These are phyloP conservation scores for Phytophthora tentaculata DNA, from an alignment of 352 stramenopile genomes.

Conservation along the genomic window DNA sequence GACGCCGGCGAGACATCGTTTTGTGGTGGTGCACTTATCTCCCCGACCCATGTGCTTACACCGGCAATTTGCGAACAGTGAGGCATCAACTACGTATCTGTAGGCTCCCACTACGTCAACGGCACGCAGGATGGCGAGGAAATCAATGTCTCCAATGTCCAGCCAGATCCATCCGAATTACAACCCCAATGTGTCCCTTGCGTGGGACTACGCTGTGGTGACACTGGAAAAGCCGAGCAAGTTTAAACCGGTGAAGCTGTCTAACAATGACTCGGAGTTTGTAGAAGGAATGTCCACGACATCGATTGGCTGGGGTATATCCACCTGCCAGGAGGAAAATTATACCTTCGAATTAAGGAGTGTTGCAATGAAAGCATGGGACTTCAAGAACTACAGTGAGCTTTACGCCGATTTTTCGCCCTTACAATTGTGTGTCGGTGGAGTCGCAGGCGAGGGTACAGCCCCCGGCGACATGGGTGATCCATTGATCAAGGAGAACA, in stretches of 20 bases:
- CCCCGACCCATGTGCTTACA: not conserved
- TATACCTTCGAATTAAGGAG: not conserved
- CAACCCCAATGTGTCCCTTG: conserved; percentile 1
- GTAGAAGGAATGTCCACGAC: not conserved
- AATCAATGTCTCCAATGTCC: not conserved
- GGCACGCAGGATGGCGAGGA: not conserved
- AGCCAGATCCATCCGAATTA: not conserved
- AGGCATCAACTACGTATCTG: not conserved
- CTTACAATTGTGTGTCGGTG: not conserved
- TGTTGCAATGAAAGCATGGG: not conserved
- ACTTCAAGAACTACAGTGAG: not conserved
- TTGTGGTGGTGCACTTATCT: not conserved
- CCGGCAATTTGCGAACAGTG: not conserved
- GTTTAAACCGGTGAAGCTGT: not conserved
- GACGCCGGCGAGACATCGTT: not conserved
- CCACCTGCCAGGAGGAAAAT: not conserved
- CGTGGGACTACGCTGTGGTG: not conserved
- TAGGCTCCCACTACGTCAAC: conserved; percentile 4
- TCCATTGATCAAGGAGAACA: not conserved
- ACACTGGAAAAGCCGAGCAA: not conserved
- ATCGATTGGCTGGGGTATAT: not conserved
- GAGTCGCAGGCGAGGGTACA: not conserved
- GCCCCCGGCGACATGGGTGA: not conserved
- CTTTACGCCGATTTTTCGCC: not conserved
- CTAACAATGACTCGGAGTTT: not conserved